Base-by-base conservation (phyloP, 2,329 filamentous ascomycete genomes). In the Alternaria dauci region DNA sequence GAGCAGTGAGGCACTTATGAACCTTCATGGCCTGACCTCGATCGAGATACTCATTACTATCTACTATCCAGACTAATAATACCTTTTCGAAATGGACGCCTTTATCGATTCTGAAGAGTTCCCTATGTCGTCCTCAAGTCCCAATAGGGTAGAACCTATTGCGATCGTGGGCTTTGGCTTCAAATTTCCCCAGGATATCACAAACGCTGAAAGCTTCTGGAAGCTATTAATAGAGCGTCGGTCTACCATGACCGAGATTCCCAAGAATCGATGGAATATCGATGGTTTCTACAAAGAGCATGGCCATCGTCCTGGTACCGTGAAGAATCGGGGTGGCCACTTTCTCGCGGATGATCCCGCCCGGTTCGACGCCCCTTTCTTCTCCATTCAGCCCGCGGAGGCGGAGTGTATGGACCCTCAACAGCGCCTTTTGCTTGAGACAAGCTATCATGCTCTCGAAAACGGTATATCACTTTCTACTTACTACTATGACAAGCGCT, bases 91-190 rank as follows among this genome's bases (percentile, higher is more conserved):
- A 8, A 54, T 54, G 55, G 41, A 34, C 14, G 11, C 14, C 14
- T 20, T 34, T 3, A 0, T 34, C 1, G 18, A 39, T 30, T 12
- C 2, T 4, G 8, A 26, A 32, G 18, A 11, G 23, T n/a, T 16
- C 9, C 12, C 25, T 12, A 43, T 43, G 23, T 14, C 23, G 4
- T 2, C 38, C 4, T n/a, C 38, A 6, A 14, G 5, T 14, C 6
- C 7, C 14, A n/a, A 26, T 1, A 18, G 11, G 12, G 18, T 55
- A 2, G 52, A 55, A 25, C 57, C 52, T 5, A 65, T 73, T 20
- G 80, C 80, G 5, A 70, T 81, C 12, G 67, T 81, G 42, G 79
- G 79, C 32, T 76, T 78, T 46, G 68, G 72, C 7, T 63, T 70
- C 51, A 68, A 66, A 23, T 69, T 75, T 25, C 70, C 72, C 3